These are phyloP conservation scores for Wallacemonas sp. DNA, from an alignment of 208 protist species.

Conservation along the genomic window DNA sequence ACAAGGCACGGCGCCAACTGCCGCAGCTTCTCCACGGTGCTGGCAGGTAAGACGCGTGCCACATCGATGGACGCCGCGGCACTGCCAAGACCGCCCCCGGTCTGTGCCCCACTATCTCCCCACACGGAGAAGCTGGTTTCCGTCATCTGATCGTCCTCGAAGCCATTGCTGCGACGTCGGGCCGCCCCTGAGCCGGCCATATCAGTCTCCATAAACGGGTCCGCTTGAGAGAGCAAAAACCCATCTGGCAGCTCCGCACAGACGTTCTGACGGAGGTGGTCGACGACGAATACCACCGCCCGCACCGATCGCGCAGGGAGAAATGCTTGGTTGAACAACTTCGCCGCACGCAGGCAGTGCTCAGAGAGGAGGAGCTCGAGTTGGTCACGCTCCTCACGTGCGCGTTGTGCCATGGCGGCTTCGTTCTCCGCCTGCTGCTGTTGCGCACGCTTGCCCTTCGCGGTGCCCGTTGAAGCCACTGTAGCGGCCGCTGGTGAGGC, in stretches of 20 bases:
- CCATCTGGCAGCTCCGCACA: conserved; percentile 15
- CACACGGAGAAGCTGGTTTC: neutral
- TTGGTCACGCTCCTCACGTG: conserved; percentile 5
- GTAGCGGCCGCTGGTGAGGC: neutral
- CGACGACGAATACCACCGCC: conserved; percentile 22
- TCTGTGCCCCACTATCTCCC: neutral
- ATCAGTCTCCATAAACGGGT: conserved; percentile 1
- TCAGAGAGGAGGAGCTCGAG: neutral
- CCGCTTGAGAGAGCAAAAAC: conserved; percentile 9
- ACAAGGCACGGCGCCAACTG: conserved; percentile 21
- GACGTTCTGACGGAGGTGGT: conserved; percentile 23
- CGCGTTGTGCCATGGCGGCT: neutral
- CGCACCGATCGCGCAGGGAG: conserved; percentile 22
- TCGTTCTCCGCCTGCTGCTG: conserved; percentile 8
- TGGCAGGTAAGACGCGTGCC: neutral
- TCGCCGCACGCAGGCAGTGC: conserved; percentile 21
- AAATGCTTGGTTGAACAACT: conserved; percentile 33
- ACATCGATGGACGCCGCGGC: conserved; percentile 1
- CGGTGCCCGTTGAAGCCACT: neutral
- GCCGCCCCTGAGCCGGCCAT: neutral
- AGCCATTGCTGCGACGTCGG: neutral
- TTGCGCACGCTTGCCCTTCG: conserved; percentile 7
- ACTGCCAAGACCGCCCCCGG: neutral
- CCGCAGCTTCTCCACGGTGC: neutral
- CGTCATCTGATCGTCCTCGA: neutral